Percentiles rank a stretch among this genome's conserved stretches.
phyloP scores from a whole-genome alignment of 2,329 filamentous ascomycete genomes.

The Aspergillus sp. region DNA sequence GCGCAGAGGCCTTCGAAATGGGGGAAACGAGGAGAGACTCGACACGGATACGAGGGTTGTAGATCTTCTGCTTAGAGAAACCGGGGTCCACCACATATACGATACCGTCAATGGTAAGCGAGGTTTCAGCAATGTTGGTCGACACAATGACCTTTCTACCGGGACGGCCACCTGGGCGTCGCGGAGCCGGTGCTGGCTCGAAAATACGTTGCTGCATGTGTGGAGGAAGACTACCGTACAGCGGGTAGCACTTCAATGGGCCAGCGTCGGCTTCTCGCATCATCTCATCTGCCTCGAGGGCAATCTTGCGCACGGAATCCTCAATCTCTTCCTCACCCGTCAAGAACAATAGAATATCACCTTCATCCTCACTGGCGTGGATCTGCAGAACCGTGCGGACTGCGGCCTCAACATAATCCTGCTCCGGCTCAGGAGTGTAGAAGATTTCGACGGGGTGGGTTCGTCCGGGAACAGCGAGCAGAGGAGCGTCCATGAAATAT shows the following conservation, averaged over 20 bases:
- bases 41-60: conserved; percentile 92
- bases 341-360: conserved; percentile 88
- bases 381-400: conserved; percentile 94
- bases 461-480: conserved; percentile 88
- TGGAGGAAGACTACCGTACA: conserved; percentile 89
- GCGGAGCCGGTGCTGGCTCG: conserved; percentile 70
- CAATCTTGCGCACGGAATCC: conserved; percentile 88
- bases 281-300: conserved; percentile 85
- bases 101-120: conserved; percentile 95
- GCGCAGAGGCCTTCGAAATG: conserved; percentile 94
- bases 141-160: conserved; percentile 93
- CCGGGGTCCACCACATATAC: conserved; percentile 99
- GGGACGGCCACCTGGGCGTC: conserved; percentile 68
- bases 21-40: conserved; percentile 96
- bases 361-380: conserved; percentile 84
- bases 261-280: conserved; percentile 84
- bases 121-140: conserved; percentile 97
- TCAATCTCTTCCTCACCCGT: conserved; percentile 99
- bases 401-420: conserved; percentile 93
- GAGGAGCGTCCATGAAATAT: conserved; percentile 91
- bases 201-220: conserved; percentile 94
- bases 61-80: conserved; percentile 99
- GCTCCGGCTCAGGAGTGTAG: conserved; percentile 92
- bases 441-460: conserved; percentile 97
- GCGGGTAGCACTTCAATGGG: conserved; percentile 80